Evolutionary conservation across 179 eudicot genomes (phyloP).

Genomic region (Vitellaria paradoxa): DNA sequence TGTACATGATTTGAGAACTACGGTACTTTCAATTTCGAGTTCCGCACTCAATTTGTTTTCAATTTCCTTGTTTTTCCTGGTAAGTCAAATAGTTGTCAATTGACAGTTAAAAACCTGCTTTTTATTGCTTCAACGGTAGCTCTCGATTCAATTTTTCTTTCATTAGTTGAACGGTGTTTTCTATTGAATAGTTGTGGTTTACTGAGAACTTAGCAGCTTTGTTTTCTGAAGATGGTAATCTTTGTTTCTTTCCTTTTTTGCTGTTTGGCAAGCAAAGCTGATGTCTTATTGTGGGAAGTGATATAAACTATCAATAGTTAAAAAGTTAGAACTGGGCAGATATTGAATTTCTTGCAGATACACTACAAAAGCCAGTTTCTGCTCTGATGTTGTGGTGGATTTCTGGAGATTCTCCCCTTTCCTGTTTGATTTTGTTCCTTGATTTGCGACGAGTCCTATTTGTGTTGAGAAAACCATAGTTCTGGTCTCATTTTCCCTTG

Average conservation of each 20-base stretch:
- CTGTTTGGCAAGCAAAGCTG: too few species aligned
- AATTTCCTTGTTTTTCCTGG: not conserved
- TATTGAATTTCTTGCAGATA: not conserved
- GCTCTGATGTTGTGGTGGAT: not conserved
- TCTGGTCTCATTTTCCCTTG: not conserved
- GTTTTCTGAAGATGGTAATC: not conserved
- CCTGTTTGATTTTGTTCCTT: not conserved
- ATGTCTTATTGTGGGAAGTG: too few species aligned
- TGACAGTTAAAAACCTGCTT: too few species aligned
- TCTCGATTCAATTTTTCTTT: not conserved
- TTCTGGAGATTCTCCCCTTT: not conserved
- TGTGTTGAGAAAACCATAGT: not conserved
- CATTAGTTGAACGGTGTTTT: not conserved
- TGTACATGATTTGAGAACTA: too few species aligned
- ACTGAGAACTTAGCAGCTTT: not conserved
- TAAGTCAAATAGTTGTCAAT: too few species aligned
- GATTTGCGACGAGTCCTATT: not conserved
- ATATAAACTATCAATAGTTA: too few species aligned
- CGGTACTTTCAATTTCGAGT: slow-evolving; percentile 31
- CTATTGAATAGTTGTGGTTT: not conserved
- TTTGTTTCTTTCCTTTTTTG: not conserved
- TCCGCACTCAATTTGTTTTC: not conserved
- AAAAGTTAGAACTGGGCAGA: not conserved
- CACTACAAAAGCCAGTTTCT: not conserved
- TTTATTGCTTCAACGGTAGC: slow-evolving; percentile 63